Conservation (phyloP, 1,284 basidiomycete genomes). For the Ceratobasidium sp. region DNA sequence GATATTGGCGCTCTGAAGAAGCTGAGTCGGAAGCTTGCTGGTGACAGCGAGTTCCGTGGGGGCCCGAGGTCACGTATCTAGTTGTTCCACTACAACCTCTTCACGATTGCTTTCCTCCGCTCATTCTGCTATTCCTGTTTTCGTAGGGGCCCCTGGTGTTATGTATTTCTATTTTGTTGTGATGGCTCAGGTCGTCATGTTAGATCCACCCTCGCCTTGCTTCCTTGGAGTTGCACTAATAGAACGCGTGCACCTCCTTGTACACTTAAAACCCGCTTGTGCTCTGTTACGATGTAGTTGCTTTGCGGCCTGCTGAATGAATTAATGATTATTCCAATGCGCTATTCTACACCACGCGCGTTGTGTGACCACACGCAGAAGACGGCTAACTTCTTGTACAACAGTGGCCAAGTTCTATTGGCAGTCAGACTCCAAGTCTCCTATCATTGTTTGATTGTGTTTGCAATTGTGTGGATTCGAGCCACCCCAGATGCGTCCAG, state of each 20-base stretch:
- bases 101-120: background rate
- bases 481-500: too few species aligned
- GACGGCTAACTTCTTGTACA: too few species aligned
- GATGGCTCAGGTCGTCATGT: background rate
- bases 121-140: background rate
- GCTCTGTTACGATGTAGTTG: slow-evolving; percentile 3
- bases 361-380: too few species aligned
- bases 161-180: slow-evolving; percentile 23
- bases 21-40: slow-evolving; percentile 22
- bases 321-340: background rate
- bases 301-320: background rate
- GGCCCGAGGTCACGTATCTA: slow-evolving; percentile 32
- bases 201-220: background rate
- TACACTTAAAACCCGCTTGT: background rate
- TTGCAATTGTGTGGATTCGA: too few species aligned
- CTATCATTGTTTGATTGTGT: too few species aligned
- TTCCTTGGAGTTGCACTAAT: background rate
- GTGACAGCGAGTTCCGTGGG: slow-evolving; percentile 33
- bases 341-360: too few species aligned
- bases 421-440: too few species aligned
- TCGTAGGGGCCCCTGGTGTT: background rate
- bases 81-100: background rate
- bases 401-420: too few species aligned
- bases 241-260: background rate
- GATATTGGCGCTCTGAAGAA: slow-evolving; percentile 30